A percentile compares a stretch with the other conserved stretches of the same genome.
phyloP scores from a whole-genome alignment of 2,329 filamentous ascomycete genomes.

The Chaetoscypha palmicola region DNA sequence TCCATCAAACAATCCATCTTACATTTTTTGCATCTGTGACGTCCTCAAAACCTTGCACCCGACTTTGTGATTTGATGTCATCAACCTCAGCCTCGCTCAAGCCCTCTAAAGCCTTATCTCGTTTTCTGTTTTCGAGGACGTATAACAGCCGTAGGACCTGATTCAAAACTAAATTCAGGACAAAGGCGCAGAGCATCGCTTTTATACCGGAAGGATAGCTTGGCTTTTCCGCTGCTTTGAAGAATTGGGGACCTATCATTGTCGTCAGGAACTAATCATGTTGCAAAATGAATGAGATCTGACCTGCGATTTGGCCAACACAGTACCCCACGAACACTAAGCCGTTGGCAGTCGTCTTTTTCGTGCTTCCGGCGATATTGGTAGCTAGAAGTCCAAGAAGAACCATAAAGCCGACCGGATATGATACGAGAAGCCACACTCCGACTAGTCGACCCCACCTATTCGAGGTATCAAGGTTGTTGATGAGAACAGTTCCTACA shows the following conservation, averaged over 20 bases:
- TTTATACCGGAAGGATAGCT: constrained; percentile 21
- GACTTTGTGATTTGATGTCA: constrained; percentile 28
- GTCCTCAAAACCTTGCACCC: constrained; percentile 34
- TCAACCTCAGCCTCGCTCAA: constrained; percentile 30
- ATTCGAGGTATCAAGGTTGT: constrained; percentile 23
- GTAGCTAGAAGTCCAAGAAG: constrained; percentile 45
- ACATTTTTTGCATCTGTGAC: constrained; percentile 35
- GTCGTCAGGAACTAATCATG: neutral
- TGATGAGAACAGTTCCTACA: constrained; percentile 29
- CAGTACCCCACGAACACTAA: constrained; percentile 24
- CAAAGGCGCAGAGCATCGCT: constrained; percentile 21
- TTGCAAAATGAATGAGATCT: neutral
- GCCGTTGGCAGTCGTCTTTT: constrained; percentile 24
- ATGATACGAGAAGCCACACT: constrained; percentile 29
- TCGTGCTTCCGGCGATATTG: constrained; percentile 53
- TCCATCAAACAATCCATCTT: no score
- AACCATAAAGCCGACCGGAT: constrained; percentile 30
- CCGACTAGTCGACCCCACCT: constrained; percentile 31
- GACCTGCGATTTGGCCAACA: constrained; percentile 19
- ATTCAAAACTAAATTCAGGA: constrained; percentile 13
- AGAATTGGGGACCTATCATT: constrained; percentile 15
- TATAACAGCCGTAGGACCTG: constrained; percentile 14
- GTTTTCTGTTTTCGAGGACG: constrained; percentile 18
- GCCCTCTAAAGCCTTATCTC: constrained; percentile 20
- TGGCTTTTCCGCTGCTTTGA: constrained; percentile 15